These are phyloP conservation scores for Acidiella bohemica DNA, from an alignment of 495 filamentous ascomycete species.

Conservation along the genomic window DNA sequence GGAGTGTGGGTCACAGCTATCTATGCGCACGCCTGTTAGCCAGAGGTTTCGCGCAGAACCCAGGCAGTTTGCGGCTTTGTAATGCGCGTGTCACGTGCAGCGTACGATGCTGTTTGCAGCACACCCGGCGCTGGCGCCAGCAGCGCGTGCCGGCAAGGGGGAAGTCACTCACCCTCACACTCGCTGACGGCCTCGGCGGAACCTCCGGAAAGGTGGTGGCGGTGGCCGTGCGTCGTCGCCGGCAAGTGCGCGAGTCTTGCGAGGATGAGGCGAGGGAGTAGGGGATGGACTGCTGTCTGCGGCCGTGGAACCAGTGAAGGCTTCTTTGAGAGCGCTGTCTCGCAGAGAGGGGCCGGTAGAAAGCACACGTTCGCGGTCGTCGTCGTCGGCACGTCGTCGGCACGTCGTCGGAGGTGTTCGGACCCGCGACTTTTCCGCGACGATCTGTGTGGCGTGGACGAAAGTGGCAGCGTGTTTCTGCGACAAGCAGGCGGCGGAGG, in stretches of 20 bases:
- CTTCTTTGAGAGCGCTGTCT: constrained; percentile 19
- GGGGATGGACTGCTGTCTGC: constrained; percentile 15
- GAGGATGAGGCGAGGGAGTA: background rate
- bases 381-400: background rate
- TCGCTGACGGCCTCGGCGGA: constrained; percentile 3
- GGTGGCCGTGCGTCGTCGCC: background rate
- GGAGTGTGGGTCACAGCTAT: background rate
- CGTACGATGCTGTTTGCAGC: too few relatives aligned
- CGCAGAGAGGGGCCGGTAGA: constrained; percentile 25
- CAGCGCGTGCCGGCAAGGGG: too few relatives aligned
- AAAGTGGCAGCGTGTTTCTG: constrained; percentile 5
- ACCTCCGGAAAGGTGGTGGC: too few relatives aligned
- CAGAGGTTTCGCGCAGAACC: too few relatives aligned
- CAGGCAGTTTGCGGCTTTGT: too few relatives aligned
- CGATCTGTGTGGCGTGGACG: constrained; percentile 2
- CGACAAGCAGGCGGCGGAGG: constrained; percentile 18
- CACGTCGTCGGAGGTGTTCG: constrained; percentile 8
- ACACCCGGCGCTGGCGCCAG: too few relatives aligned
- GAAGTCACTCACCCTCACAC: constrained; percentile 20
- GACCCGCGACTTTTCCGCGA: constrained; percentile 20
- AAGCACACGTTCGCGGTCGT: constrained; percentile 11
- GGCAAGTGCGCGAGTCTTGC: background rate
- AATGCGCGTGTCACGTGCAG: constrained; percentile 1
- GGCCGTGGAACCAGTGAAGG: constrained; percentile 30
- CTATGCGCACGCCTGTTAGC: too few relatives aligned